A percentile compares a stretch with the other conserved stretches of the same genome.
Conservation (phyloP, 2,329 filamentous ascomycete genomes). For the Phaeosphaeria sp. region DNA sequence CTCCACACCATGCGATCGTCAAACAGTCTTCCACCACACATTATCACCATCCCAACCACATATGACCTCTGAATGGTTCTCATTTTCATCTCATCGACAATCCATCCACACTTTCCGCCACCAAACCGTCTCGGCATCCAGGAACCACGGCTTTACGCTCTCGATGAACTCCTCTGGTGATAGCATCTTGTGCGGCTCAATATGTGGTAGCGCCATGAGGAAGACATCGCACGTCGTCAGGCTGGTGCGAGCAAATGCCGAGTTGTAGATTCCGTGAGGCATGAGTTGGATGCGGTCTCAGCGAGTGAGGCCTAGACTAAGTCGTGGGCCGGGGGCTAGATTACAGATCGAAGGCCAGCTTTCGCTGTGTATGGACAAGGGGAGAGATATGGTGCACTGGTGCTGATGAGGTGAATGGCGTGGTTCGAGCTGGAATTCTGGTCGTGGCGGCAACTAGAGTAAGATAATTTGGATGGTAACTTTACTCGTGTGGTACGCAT, state of each 20-base stretch:
- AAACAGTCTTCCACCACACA: too few species aligned
- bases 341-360: not conserved
- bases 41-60: too few species aligned
- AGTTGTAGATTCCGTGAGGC: conserved; percentile 35
- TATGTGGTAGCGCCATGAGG: conserved; percentile 34
- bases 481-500: conserved; percentile 9
- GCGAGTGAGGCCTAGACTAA: too few species aligned
- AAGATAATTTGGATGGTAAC: conserved; percentile 5
- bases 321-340: not conserved
- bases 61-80: too few species aligned
- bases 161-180: conserved; percentile 40
- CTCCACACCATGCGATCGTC: too few species aligned
- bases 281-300: conserved; percentile 15
- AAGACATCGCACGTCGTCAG: conserved; percentile 44
- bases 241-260: conserved; percentile 40
- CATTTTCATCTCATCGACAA: conserved; percentile 62
- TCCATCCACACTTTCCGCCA: conserved; percentile 35
- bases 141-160: conserved; percentile 39
- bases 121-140: conserved; percentile 44
- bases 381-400: too few species aligned
- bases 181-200: conserved; percentile 24
- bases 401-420: not conserved
- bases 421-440: not conserved
- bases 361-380: too few species aligned
- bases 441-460: conserved; percentile 4